A percentile compares a stretch with the other conserved stretches of the same genome.
Conservation (phyloP, 129 eudicot genomes). For the Lactuca sativa region DNA sequence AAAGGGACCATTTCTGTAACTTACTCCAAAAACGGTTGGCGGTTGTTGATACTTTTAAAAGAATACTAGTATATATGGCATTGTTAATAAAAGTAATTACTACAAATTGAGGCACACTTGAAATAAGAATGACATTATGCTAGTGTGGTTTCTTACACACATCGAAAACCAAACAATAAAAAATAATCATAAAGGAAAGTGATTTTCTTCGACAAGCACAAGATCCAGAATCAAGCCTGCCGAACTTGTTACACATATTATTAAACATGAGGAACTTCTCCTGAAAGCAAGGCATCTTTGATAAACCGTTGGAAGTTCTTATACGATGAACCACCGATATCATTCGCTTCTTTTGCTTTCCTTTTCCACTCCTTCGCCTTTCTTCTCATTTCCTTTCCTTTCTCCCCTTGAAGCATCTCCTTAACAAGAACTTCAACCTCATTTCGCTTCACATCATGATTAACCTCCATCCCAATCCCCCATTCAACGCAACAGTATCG, state of each 20-base stretch:
- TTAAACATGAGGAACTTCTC: neutral
- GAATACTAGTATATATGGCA: too few relatives aligned
- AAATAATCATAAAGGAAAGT: neutral
- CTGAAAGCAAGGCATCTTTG: conserved; percentile 24
- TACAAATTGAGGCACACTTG: too few relatives aligned
- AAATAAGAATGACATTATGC: too few relatives aligned
- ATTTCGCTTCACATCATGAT: conserved; percentile 53
- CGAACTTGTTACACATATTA: neutral
- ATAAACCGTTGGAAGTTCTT: conserved; percentile 38
- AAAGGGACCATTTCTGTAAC: too few relatives aligned
- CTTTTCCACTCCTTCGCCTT: conserved; percentile 53
- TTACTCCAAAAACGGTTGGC: too few relatives aligned
- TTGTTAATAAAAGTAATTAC: too few relatives aligned
- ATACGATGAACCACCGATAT: conserved; percentile 45
- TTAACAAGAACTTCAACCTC: conserved; percentile 48
- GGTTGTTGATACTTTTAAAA: too few relatives aligned
- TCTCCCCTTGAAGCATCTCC: conserved; percentile 60
- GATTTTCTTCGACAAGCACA: conserved; percentile 3
- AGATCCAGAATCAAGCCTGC: neutral
- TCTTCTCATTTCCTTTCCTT: conserved; percentile 45
- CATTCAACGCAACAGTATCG: conserved; percentile 46
- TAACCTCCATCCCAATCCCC: conserved; percentile 65
- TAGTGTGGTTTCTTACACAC: neutral
- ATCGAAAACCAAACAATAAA: neutral
- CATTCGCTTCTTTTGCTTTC: conserved; percentile 45